A percentile compares a stretch with the other conserved stretches of the same genome.
Evolutionary conservation across 2,329 filamentous ascomycete genomes (phyloP).

Genomic region (Hymenoscyphus fraxineus): DNA sequence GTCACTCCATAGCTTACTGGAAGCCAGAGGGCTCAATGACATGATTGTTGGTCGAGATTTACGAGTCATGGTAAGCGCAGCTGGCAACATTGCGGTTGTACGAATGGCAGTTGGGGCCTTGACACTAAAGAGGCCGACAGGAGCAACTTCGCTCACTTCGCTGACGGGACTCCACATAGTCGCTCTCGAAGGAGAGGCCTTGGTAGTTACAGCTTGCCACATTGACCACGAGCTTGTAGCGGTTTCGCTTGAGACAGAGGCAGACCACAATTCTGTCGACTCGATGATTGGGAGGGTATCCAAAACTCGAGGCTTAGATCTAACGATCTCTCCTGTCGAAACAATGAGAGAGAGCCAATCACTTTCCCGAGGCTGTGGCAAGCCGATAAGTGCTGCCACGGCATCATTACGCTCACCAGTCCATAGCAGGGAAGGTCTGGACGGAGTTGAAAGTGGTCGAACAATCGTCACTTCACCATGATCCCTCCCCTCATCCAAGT

Average conservation of each 20-base stretch:
- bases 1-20: constrained; percentile 29
- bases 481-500: constrained; percentile 16
- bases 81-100: constrained; percentile 22
- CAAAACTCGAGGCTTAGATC: constrained; percentile 19
- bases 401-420: background rate
- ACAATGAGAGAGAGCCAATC: constrained; percentile 25
- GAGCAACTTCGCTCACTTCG: background rate
- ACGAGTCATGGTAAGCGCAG: constrained; percentile 26
- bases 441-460: constrained; percentile 19
- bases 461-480: constrained; percentile 21
- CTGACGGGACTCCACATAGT: constrained; percentile 20
- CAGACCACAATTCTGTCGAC: constrained; percentile 22
- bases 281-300: constrained; percentile 16
- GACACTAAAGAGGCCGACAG: constrained; percentile 24
- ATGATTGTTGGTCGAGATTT: constrained; percentile 19
- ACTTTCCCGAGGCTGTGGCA: constrained; percentile 25
- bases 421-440: constrained; percentile 24
- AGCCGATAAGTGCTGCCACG: constrained; percentile 9
- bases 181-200: background rate
- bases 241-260: constrained; percentile 3
- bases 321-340: constrained; percentile 16
- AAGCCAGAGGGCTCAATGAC: constrained; percentile 21
- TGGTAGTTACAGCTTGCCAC: constrained; percentile 11
- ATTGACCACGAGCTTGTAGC: constrained; percentile 8
- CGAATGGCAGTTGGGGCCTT: constrained; percentile 20